Evolutionary conservation across 2,329 filamentous ascomycete species (phyloP).

Genomic region (Alternaria infectoria): DNA sequence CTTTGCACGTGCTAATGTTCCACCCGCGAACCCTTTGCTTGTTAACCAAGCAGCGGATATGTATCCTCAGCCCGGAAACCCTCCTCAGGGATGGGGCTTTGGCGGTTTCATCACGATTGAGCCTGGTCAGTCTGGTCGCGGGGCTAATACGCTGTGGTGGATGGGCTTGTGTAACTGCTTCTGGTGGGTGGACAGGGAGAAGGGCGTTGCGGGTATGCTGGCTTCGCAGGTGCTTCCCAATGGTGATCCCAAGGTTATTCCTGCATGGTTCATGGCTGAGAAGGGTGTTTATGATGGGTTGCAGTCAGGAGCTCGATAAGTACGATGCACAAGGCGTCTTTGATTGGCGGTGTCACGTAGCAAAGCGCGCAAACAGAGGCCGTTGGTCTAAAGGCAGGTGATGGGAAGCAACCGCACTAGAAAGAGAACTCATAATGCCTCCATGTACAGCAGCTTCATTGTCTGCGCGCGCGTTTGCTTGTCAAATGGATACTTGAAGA

Average conservation of each 20-base stretch:
- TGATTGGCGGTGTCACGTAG: background rate
- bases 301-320: background rate
- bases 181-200: conserved; percentile 69
- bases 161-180: conserved; percentile 65
- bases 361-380: background rate
- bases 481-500: background rate
- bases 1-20: conserved; percentile 54
- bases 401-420: background rate
- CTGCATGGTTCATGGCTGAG: conserved; percentile 44
- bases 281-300: conserved; percentile 47
- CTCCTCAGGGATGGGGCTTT: conserved; percentile 70
- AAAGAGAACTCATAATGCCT: background rate
- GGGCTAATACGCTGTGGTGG: conserved; percentile 61
- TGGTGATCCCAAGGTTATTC: conserved; percentile 41
- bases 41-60: conserved; percentile 59
- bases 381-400: background rate
- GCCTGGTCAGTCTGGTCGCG: conserved; percentile 60
- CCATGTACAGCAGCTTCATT: background rate
- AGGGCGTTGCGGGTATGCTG: conserved; percentile 55
- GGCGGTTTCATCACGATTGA: conserved; percentile 60
- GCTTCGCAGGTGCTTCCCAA: conserved; percentile 39
- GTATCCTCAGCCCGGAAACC: conserved; percentile 55
- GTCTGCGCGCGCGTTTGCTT: background rate
- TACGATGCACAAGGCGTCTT: background rate
- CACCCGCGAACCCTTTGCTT: conserved; percentile 57